These are phyloP conservation scores for Candida montana DNA, from an alignment of 805 yeast genomes.

Conservation along the genomic window DNA sequence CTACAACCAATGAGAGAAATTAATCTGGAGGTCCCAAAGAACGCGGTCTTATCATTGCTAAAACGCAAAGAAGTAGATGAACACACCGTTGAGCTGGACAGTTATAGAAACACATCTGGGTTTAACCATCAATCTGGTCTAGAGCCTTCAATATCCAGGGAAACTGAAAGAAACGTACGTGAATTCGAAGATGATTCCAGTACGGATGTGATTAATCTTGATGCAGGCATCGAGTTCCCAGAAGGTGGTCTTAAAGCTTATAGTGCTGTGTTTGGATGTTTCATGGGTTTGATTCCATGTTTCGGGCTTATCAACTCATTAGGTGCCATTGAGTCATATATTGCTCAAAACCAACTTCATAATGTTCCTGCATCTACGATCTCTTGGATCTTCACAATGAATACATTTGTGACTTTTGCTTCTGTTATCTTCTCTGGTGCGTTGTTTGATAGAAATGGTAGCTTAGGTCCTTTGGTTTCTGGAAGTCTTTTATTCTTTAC, in stretches of 20 bases:
- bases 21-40: too few relatives aligned
- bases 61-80: too few relatives aligned
- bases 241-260: conserved; percentile 60
- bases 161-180: too few relatives aligned
- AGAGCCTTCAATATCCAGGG: too few relatives aligned
- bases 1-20: too few relatives aligned
- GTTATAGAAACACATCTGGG: too few relatives aligned
- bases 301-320: conserved; percentile 57
- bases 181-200: too few relatives aligned
- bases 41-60: too few relatives aligned
- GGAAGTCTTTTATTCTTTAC: conserved; percentile 43
- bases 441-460: conserved; percentile 59
- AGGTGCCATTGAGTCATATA: conserved; percentile 64
- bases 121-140: too few relatives aligned
- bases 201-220: too few relatives aligned
- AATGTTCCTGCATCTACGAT: conserved; percentile 43
- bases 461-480: conserved; percentile 36
- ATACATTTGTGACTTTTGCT: conserved; percentile 44
- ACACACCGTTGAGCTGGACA: too few relatives aligned
- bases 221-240: conserved; percentile 29
- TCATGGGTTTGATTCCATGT: conserved; percentile 51
- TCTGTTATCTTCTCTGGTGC: conserved; percentile 53
- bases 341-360: conserved; percentile 48
- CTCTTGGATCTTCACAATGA: conserved; percentile 67
- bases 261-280: conserved; percentile 53